Base-by-base conservation (phyloP, 2,329 filamentous ascomycete species). In the Paraphoma sp. region DNA sequence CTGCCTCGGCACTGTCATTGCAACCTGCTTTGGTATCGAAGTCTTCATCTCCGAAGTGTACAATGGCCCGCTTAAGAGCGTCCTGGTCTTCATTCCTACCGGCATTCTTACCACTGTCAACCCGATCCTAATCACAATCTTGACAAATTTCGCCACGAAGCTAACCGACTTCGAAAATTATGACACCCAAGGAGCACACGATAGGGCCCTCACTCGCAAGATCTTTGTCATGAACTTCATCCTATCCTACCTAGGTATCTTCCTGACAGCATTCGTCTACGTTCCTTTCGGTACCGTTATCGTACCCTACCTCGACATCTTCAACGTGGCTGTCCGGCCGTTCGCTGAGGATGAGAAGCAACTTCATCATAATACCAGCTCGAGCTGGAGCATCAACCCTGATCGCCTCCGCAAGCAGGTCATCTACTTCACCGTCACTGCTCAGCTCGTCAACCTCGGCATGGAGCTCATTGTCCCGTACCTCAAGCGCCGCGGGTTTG, bases 141-240 rank as follows among this genome's bases (percentile, higher is more conserved):
- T 99, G 6, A 96, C 91, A 18, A 83, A 80, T 30, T 85, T 95
- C 62, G 95, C 94, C 4, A 89, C 89, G 14, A 85, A 81, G 31
- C 81, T 99, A 41, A 97, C 90, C 0, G 83, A 92, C 12, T 87
- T 88, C 64, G 95, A 99, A 72, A 99, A 99, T 72, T 97, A 98
- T 74, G 90, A 93, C 67, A 98, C 92, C 0, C 85, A 90, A 55
- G 92, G 93, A 63, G 89, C 88, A 12, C 90, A 97, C 69, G 87
- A 96, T 57, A 87, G 90, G 17, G 90, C 93, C 1, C 86, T 97
- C 72, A 92, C 95, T 0, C 88, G 91, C 56, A 99, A 99, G 81
- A 90, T 96, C 33, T 98, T 99, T 70, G 88, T 98, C 12, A 86
- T 98, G 70, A 96, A 97, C 80, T 97, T 97, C 78, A 94, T 98